These are phyloP conservation scores for Priceomyces medius DNA, from an alignment of 805 yeast species.

Conservation along the genomic window DNA sequence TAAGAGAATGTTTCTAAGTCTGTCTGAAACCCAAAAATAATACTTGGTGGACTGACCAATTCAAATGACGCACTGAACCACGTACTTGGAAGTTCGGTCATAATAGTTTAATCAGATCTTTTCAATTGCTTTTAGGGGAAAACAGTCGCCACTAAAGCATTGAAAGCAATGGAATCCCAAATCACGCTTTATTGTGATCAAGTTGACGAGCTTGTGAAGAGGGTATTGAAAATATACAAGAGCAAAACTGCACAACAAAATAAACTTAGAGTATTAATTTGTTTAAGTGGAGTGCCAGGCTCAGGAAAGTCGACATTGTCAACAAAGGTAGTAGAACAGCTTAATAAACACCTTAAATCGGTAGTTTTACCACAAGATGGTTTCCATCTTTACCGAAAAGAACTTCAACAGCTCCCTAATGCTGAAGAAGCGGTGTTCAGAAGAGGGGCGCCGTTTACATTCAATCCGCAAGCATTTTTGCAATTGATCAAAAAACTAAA, in stretches of 20 bases:
- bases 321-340: slow-evolving; percentile 32
- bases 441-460: slow-evolving; percentile 86
- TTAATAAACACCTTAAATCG: slow-evolving; percentile 18
- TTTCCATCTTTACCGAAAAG: slow-evolving; percentile 33
- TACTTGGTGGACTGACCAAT: slow-evolving; percentile 2
- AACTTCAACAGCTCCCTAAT: slow-evolving; percentile 45
- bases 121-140: neutral
- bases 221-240: slow-evolving; percentile 9
- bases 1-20: slow-evolving; percentile 12
- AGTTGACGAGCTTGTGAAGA: slow-evolving; percentile 9
- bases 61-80: slow-evolving; percentile 11
- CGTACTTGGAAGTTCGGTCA: slow-evolving; percentile 12
- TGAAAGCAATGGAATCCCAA: slow-evolving; percentile 1
- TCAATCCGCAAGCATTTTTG: slow-evolving; percentile 53
- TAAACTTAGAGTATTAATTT: slow-evolving; percentile 47
- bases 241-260: neutral
- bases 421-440: slow-evolving; percentile 56
- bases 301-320: slow-evolving; percentile 80
- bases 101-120: slow-evolving; percentile 2
- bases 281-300: slow-evolving; percentile 79
- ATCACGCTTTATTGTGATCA: slow-evolving; percentile 7
- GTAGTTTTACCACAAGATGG: slow-evolving; percentile 41
- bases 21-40: slow-evolving; percentile 15
- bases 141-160: neutral
- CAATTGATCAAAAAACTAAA: slow-evolving; percentile 19